Evolutionary conservation across 2,329 filamentous ascomycete species (phyloP).

Genomic region (Bipolaris sorokiniana): DNA sequence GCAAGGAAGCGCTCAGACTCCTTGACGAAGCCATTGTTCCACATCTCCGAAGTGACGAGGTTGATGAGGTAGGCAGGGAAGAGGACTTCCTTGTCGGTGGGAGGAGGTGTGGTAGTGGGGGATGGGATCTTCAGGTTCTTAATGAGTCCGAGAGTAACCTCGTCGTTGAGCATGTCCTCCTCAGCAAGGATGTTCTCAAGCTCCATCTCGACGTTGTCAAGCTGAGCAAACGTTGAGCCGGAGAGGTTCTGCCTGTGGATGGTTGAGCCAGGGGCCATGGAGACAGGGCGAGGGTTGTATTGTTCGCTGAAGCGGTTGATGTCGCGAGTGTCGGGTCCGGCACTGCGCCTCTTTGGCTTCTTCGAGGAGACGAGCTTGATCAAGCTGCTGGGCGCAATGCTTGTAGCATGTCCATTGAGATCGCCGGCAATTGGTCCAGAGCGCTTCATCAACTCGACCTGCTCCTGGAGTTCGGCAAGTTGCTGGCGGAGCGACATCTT

Average conservation of each 20-base stretch:
- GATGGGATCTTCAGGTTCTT: constrained; percentile 95
- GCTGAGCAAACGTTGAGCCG: constrained; percentile 77
- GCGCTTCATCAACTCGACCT: constrained; percentile 85
- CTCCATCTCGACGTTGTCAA: constrained; percentile 93
- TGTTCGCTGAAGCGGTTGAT: constrained; percentile 88
- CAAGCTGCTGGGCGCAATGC: constrained; percentile 67
- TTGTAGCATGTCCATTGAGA: constrained; percentile 66
- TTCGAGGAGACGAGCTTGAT: constrained; percentile 98
- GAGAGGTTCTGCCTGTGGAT: constrained; percentile 73
- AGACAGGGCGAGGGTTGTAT: constrained; percentile 94
- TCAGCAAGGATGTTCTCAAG: constrained; percentile 92
- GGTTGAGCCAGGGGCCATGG: constrained; percentile 80
- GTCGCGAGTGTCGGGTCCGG: constrained; percentile 82
- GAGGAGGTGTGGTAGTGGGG: constrained; percentile 83
- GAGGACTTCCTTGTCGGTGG: constrained; percentile 96
- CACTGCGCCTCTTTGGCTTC: constrained; percentile 94
- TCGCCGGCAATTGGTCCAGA: constrained; percentile 74
- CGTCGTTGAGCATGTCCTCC: constrained; percentile 94
- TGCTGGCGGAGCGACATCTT: constrained; percentile 86
- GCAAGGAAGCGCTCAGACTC: constrained; percentile 98
- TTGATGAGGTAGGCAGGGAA: constrained; percentile 99
- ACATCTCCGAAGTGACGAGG: constrained; percentile 98
- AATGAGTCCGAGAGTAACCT: constrained; percentile 95
- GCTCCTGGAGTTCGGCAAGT: constrained; percentile 86
- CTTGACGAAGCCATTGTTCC: constrained; percentile 99